phyloP scores from a whole-genome alignment of 2,329 filamentous ascomycete species.

The Fusarium camptoceras region DNA sequence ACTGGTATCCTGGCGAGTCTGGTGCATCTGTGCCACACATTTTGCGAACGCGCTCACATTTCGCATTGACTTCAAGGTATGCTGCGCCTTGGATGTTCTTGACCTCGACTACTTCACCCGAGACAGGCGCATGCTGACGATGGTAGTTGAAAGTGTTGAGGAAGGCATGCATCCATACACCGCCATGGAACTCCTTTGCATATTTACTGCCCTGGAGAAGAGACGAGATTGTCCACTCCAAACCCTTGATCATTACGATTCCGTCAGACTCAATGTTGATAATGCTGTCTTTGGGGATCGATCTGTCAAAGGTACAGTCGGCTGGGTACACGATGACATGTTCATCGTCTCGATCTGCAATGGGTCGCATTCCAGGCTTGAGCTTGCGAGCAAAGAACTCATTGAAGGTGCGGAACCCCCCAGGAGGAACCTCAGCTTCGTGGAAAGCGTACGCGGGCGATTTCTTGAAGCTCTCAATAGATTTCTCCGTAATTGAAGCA shows the following conservation, averaged over 20 bases:
- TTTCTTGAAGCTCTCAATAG: slow-evolving; percentile 7
- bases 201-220: slow-evolving; percentile 11
- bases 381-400: slow-evolving; percentile 16
- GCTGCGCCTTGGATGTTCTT: slow-evolving; percentile 11
- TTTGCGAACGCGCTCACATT: background rate
- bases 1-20: slow-evolving; percentile 3
- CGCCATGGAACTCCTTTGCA: slow-evolving; percentile 7
- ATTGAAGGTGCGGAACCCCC: slow-evolving; percentile 17
- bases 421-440: slow-evolving; percentile 5
- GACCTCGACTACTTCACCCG: slow-evolving; percentile 2
- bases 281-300: slow-evolving; percentile 7
- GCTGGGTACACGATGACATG: slow-evolving; percentile 12
- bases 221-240: slow-evolving; percentile 8
- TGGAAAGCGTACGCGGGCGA: slow-evolving; percentile 10
- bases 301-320: slow-evolving; percentile 15
- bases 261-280: slow-evolving; percentile 14
- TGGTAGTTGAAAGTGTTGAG: slow-evolving; percentile 25
- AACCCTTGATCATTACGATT: background rate
- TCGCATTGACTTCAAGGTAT: slow-evolving; percentile 9
- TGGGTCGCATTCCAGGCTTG: slow-evolving; percentile 4
- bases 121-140: slow-evolving; percentile 2
- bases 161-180: slow-evolving; percentile 20
- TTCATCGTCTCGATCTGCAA: background rate
- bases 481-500: background rate
- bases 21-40: slow-evolving; percentile 9